Evolutionary conservation across 1,139 yeast genomes (phyloP), one percentile per base, ranked within the genome.

Genomic region (Debaryomyces sp.): DNA sequence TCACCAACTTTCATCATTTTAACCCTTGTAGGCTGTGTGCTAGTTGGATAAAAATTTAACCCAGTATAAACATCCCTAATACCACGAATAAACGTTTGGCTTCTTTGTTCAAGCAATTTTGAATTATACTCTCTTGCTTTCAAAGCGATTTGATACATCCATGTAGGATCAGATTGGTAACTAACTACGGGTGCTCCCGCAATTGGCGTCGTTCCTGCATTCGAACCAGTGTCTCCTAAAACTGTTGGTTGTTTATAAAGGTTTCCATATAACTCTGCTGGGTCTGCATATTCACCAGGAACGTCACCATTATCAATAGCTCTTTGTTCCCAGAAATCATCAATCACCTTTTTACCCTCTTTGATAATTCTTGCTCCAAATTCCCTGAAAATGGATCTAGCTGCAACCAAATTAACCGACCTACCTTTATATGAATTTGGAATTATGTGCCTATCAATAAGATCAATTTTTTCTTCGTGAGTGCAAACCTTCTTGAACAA

Each of bases 341-440:
- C 99, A 29, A 73, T 76, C 30, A 89, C 87, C 55, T 88, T 83
- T 54, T 81, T 81, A 36, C 99, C 99, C 48, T 90, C 88, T 22
- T 82, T 80, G 43, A 94, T 75, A 48, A 92, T 82, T 53, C 82
- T 81, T 17, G 97, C 90, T 4, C 99, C 99, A 70, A 95, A 94
- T 66, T 92, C 99, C 55, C 92, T 80, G 68, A 81, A 95, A 3
- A 91, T 85, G n/a, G 96, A 86, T 50, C 96, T 81, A 0, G 99
- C 98, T 2, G 97, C 85, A 2, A 94, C 96, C 46, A 94, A 75
- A 52, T 94, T 91, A 32, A 94, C 94, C 0, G 92, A 82, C 55
- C 99, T 80, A 39, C 96, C 96, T 66, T 91, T 89, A 68, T 91
- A 94, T 4, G 97, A 88, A 55, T 86, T 88, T 1, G 99, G 97